Evolutionary conservation across 2,329 filamentous ascomycete genomes (phyloP).

Genomic region (Beauveria scarabaeidicola): DNA sequence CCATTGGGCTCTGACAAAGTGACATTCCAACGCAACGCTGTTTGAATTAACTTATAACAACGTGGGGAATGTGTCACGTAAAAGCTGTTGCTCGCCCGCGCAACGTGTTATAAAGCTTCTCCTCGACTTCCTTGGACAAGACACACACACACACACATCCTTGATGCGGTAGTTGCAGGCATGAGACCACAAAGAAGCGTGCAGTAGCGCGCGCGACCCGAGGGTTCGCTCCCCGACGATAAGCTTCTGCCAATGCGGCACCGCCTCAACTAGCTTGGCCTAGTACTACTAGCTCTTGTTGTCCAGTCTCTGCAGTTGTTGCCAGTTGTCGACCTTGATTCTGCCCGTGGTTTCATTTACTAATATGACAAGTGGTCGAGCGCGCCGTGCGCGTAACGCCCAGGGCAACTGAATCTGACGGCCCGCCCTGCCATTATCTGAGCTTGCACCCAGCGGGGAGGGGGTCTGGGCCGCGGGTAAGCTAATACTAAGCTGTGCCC

Average conservation of each 20-base stretch:
- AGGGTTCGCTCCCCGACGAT: too few relatives aligned
- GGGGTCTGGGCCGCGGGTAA: not conserved
- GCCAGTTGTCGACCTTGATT: too few relatives aligned
- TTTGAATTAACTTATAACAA: not conserved
- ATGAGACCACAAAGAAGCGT: not conserved
- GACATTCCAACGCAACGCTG: not conserved
- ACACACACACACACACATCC: not conserved
- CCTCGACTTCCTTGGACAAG: not conserved
- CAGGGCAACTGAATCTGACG: not conserved
- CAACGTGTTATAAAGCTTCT: conserved; percentile 8
- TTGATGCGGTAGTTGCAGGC: not conserved
- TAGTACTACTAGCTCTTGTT: not conserved
- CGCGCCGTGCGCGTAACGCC: not conserved
- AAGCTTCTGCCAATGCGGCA: too few relatives aligned
- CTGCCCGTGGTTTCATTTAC: too few relatives aligned
- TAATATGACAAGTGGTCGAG: too few relatives aligned
- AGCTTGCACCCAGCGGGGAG: not conserved
- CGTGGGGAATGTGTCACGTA: not conserved
- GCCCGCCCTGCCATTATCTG: not conserved
- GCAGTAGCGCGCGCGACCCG: not conserved
- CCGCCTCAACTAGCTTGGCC: too few relatives aligned
- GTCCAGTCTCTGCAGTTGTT: not conserved
- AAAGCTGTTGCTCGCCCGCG: not conserved
- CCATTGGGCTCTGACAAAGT: not conserved
- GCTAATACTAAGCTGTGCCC: not conserved